phyloP scores from a whole-genome alignment of 805 yeast genomes.

The Metschnikowia arizonensis region DNA sequence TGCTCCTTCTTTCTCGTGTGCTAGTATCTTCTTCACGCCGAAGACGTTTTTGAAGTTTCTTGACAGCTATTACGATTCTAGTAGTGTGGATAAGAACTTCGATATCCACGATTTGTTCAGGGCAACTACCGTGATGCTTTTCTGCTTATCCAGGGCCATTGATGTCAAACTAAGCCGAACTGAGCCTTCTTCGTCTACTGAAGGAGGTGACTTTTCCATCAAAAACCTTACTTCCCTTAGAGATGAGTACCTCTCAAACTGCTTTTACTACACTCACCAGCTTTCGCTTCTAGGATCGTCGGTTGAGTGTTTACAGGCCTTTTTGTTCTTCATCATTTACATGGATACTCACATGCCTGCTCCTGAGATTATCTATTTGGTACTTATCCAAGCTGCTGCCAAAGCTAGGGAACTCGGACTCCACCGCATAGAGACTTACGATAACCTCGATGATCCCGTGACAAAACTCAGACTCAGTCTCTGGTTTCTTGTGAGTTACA shows the following conservation, averaged over 20 bases:
- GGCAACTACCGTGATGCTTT: slow-evolving; percentile 9
- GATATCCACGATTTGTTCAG: slow-evolving; percentile 7
- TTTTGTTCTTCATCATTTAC: slow-evolving; percentile 7
- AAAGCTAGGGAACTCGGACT: slow-evolving; percentile 56
- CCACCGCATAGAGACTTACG: slow-evolving; percentile 45
- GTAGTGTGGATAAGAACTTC: slow-evolving; percentile 3
- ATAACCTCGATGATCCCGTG: slow-evolving; percentile 17
- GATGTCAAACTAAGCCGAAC: background rate
- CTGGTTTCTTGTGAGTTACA: slow-evolving; percentile 47
- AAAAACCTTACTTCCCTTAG: background rate
- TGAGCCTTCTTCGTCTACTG: background rate
- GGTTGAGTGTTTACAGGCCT: slow-evolving; percentile 9
- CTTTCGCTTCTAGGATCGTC: slow-evolving; percentile 2
- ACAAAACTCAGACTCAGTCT: slow-evolving; percentile 31
- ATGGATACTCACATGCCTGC: slow-evolving; percentile 9
- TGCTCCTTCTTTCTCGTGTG: slow-evolving; percentile 5
- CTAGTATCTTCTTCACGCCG: slow-evolving; percentile 3
- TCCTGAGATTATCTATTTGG: slow-evolving; percentile 27
- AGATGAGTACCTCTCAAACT: slow-evolving; percentile 2
- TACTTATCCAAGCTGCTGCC: slow-evolving; percentile 45
- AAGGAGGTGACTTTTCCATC: background rate
- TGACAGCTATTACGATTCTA: slow-evolving; percentile 8
- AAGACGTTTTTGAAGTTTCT: background rate
- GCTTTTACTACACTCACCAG: slow-evolving; percentile 4
- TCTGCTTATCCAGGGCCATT: slow-evolving; percentile 6